These are phyloP conservation scores for Xylariaceae sp. DNA, from an alignment of 2,329 filamentous ascomycete genomes.

Conservation along the genomic window DNA sequence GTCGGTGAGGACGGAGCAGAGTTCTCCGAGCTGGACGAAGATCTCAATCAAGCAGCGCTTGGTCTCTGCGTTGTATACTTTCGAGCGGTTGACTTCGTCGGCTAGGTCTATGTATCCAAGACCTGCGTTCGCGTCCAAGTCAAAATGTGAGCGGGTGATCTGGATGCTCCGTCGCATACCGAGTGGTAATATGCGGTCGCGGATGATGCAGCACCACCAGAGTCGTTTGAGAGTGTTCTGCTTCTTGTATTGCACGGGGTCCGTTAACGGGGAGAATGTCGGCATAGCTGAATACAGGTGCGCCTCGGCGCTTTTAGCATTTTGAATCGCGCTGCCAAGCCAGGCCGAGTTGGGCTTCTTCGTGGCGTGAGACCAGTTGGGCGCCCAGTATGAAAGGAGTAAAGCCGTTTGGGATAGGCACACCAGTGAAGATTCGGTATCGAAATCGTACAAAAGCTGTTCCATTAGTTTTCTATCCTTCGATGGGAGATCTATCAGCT, in stretches of 20 bases:
- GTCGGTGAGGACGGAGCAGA: constrained; percentile 43
- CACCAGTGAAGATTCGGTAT: constrained; percentile 37
- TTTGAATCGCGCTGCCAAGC: constrained; percentile 46
- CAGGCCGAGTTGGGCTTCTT: constrained; percentile 42
- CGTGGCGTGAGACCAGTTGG: constrained; percentile 36
- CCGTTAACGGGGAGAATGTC: constrained; percentile 22
- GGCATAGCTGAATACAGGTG: constrained; percentile 36
- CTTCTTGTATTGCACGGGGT: constrained; percentile 31
- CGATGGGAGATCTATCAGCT: not conserved
- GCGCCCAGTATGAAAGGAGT: constrained; percentile 32
- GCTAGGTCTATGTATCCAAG: constrained; percentile 40
- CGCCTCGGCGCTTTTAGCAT: constrained; percentile 41
- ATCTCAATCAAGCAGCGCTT: constrained; percentile 41
- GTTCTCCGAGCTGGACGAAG: constrained; percentile 40
- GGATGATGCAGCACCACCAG: constrained; percentile 52
- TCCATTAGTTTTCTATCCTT: constrained; percentile 2
- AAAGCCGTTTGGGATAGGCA: constrained; percentile 37
- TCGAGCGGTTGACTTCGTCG: constrained; percentile 40
- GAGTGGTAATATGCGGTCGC: constrained; percentile 46
- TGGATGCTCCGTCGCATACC: constrained; percentile 47
- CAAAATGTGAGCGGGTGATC: constrained; percentile 42
- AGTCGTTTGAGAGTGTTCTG: constrained; percentile 43
- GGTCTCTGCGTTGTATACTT: constrained; percentile 40
- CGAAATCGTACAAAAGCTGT: constrained; percentile 40
- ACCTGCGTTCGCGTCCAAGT: constrained; percentile 33